phyloP scores from a whole-genome alignment of 805 yeast species.

The Myxozyma monticola region DNA sequence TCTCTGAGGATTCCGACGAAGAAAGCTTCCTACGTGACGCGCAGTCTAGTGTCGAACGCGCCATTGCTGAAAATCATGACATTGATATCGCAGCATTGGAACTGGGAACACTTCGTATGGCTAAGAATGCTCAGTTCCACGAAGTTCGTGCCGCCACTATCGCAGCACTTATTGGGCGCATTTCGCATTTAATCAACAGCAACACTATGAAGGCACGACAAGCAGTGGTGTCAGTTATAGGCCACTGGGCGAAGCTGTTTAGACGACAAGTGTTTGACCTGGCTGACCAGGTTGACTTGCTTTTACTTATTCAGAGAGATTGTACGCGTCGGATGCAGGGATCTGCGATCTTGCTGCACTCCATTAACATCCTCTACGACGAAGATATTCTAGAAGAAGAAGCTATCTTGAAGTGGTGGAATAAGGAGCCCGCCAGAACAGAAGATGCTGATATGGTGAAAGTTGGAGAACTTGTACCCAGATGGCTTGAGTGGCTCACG shows the following conservation, averaged over 20 bases:
- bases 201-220: constrained; percentile 73
- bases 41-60: constrained; percentile 87
- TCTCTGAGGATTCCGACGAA: constrained; percentile 29
- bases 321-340: constrained; percentile 46
- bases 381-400: constrained; percentile 82
- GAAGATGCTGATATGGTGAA: constrained; percentile 43
- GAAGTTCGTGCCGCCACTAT: constrained; percentile 85
- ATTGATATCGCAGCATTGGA: constrained; percentile 90
- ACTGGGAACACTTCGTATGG: constrained; percentile 92
- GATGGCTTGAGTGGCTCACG: constrained; percentile 84
- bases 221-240: constrained; percentile 74
- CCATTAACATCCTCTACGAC: constrained; percentile 69
- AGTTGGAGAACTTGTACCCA: constrained; percentile 58
- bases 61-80: constrained; percentile 89
- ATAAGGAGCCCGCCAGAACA: constrained; percentile 44
- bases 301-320: constrained; percentile 48
- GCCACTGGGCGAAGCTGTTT: constrained; percentile 79
- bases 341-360: constrained; percentile 50
- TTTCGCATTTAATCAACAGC: constrained; percentile 72
- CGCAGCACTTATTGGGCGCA: constrained; percentile 66
- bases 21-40: constrained; percentile 57
- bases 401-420: constrained; percentile 81
- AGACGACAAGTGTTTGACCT: constrained; percentile 80
- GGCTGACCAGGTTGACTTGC: constrained; percentile 75
- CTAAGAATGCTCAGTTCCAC: constrained; percentile 92